Base-by-base conservation (phyloP, 306 rosid species). In the Myrica gale region DNA sequence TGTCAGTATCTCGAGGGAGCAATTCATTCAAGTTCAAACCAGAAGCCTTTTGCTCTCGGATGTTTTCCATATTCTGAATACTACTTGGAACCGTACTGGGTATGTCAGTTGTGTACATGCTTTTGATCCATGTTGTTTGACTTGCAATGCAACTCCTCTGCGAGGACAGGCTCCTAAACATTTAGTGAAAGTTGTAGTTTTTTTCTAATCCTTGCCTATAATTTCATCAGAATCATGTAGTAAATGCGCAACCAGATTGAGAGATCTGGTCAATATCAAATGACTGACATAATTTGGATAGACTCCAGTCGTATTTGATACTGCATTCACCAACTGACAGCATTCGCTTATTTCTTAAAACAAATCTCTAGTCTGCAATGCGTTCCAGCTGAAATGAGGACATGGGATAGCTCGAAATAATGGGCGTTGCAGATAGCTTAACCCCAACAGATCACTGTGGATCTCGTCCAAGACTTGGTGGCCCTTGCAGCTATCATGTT, bases 11-110 rank as follows among this genome's bases (percentile, higher is more conserved):
- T 81, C 73, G 48, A 57, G 54, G 71, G 85, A 82, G 89, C 53
- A 87, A 81, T 83, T 15, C 90, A 89, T 88, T 87, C 89, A 71
- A 76, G 77, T 79, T 77, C 84, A 82, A 86, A 69, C 73, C 83
- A 43, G 50, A 74, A 62, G 77, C 78, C 78, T 88, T 90, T 82
- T 44, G 69, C 78, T 16, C 69, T 26, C 2, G 32, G 32, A 26
- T 26, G 32, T 81, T 87, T 78, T 85, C 69, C 75, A 77, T 74
- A 78, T 76, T 47, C 81, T 74, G 32, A 76, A 69, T 77, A 66
- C 81, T 55, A 67, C 79, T 87, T 82, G 80, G 81, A 84, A 78
- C 72, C 42, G 65, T 75, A 74, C 71, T 77, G 82, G 77, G 78
- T 82, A 55, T 66, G 44, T 58, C 48, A 26, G 52, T 77, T 71